A percentile compares a stretch with the other conserved stretches of the same genome.
phyloP scores from a whole-genome alignment of 2,329 filamentous ascomycete species.

The Penicillium brevicompactum region DNA sequence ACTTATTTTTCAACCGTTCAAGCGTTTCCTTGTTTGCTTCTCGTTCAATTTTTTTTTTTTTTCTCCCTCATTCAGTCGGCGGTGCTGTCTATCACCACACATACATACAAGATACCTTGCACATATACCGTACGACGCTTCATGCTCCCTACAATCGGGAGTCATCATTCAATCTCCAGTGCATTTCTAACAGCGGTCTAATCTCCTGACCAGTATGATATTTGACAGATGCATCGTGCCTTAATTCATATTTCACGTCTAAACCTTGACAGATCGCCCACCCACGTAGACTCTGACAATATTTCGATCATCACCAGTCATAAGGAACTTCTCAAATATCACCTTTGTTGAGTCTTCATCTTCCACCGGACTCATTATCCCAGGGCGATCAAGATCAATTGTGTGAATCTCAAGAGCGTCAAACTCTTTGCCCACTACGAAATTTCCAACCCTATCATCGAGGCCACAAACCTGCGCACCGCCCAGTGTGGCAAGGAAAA shows the following conservation, averaged over 20 bases:
- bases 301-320: constrained; percentile 67
- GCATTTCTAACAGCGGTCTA: too few species aligned
- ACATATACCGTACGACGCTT: not conserved
- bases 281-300: constrained; percentile 58
- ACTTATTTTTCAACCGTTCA: not conserved
- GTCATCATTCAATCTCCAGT: too few species aligned
- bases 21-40: not conserved
- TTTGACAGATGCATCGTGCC: not conserved
- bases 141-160: not conserved
- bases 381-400: constrained; percentile 28
- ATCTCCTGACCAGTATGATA: not conserved
- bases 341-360: constrained; percentile 50
- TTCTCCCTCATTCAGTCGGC: not conserved
- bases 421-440: constrained; percentile 63
- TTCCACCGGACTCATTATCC: constrained; percentile 57
- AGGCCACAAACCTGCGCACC: constrained; percentile 62
- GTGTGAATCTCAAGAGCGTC: constrained; percentile 59
- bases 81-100: not conserved
- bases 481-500: constrained; percentile 63
- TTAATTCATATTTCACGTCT: not conserved
- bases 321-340: constrained; percentile 65
- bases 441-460: constrained; percentile 57
- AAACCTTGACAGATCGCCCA: constrained; percentile 44
- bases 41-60: too few species aligned
- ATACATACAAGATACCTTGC: not conserved